Evolutionary conservation across 805 yeast genomes (phyloP).

Genomic region (Yarrowia sp.): DNA sequence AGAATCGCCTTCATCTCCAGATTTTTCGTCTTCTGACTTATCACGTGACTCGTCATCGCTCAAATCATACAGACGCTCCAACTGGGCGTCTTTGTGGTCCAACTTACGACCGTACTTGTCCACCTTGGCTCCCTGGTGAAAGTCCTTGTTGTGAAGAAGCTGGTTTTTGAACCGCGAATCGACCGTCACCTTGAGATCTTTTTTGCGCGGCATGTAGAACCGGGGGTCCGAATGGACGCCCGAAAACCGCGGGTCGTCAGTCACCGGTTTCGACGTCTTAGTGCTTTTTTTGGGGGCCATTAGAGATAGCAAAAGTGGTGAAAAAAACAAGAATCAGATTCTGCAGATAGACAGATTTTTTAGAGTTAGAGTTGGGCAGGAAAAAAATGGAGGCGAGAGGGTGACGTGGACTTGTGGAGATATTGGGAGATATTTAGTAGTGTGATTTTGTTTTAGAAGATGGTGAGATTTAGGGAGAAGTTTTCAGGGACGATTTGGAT

Average conservation of each 20-base stretch:
- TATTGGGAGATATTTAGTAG: too few species aligned
- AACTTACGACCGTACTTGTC: conserved; percentile 86
- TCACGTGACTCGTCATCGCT: conserved; percentile 43
- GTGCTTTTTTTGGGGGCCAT: background rate
- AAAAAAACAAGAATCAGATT: background rate
- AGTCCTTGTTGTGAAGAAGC: conserved; percentile 55
- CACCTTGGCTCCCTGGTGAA: conserved; percentile 54
- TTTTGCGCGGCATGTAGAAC: conserved; percentile 69
- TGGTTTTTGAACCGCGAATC: conserved; percentile 83
- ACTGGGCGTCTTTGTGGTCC: conserved; percentile 47
- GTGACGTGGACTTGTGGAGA: too few species aligned
- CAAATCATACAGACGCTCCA: conserved; percentile 64
- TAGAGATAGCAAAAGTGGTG: too few species aligned
- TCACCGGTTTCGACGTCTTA: conserved; percentile 37
- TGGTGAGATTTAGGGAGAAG: too few species aligned
- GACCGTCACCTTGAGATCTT: conserved; percentile 67
- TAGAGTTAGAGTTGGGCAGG: background rate
- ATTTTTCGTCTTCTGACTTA: conserved; percentile 15
- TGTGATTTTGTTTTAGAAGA: too few species aligned
- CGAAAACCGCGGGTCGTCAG: conserved; percentile 72
- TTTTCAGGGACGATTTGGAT: too few species aligned
- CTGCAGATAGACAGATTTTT: conserved; percentile 9
- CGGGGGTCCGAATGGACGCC: conserved; percentile 83
- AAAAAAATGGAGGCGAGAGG: too few species aligned
- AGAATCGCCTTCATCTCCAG: background rate